These are phyloP conservation scores for Astragalus glycyphyllos DNA, from an alignment of 306 rosid species.

Conservation along the genomic window DNA sequence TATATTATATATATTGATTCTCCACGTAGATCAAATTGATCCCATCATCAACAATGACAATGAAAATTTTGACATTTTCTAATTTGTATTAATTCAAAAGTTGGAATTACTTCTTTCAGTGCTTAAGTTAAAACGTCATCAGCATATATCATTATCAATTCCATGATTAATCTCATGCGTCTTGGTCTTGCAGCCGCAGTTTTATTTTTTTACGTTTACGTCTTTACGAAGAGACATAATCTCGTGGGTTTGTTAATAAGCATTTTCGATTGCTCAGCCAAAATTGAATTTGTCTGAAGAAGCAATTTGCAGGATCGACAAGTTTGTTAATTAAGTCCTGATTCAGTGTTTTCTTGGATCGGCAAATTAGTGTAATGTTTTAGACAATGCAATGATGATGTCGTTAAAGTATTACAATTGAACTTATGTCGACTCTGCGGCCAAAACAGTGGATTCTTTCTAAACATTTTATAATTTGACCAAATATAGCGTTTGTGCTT, in stretches of 20 bases:
- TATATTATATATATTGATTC: neutral
- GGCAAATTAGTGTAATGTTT: slow-evolving; percentile 5
- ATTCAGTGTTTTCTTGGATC: slow-evolving; percentile 44
- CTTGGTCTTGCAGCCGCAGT: slow-evolving; percentile 35
- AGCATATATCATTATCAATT: slow-evolving; percentile 39
- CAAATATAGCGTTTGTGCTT: too few relatives aligned
- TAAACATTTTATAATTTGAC: neutral
- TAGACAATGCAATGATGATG: slow-evolving; percentile 43
- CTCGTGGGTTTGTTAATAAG: slow-evolving; percentile 16
- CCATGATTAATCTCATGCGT: slow-evolving; percentile 35
- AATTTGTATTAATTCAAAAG: slow-evolving; percentile 1
- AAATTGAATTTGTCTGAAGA: slow-evolving; percentile 44
- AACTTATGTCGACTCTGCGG: neutral
- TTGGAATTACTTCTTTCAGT: slow-evolving; percentile 21
- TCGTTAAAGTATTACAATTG: neutral
- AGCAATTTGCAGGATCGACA: slow-evolving; percentile 34
- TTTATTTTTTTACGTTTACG: neutral
- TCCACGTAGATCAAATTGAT: neutral
- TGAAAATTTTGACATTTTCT: slow-evolving; percentile 36
- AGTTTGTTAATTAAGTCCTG: slow-evolving; percentile 24
- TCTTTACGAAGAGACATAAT: neutral
- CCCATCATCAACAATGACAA: slow-evolving; percentile 35
- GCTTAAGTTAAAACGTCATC: slow-evolving; percentile 7
- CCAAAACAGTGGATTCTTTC: slow-evolving; percentile 22
- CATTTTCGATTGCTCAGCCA: neutral